These are phyloP conservation scores for Echium plantagineum DNA, from an alignment of 257 asterid species.

Conservation along the genomic window DNA sequence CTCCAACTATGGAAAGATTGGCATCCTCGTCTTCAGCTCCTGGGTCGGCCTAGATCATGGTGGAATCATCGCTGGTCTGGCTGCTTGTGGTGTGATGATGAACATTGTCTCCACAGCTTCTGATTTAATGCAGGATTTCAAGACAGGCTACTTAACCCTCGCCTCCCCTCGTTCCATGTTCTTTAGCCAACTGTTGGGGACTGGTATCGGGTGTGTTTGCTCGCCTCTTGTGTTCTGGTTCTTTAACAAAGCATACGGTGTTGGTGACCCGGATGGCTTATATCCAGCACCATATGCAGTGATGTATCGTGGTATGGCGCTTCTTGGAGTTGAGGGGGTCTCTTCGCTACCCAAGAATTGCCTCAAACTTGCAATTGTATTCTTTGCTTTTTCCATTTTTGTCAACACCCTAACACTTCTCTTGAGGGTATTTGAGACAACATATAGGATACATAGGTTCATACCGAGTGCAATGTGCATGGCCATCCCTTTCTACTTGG, in stretches of 20 bases:
- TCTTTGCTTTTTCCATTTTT: conserved; percentile 24
- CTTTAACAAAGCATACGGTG: conserved; percentile 36
- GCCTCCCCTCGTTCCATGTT: conserved; percentile 68
- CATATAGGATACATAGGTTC: conserved; percentile 30
- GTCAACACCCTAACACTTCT: conserved; percentile 15
- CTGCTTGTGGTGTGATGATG: conserved; percentile 63
- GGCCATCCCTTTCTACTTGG: conserved; percentile 70
- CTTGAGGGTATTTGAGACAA: conserved; percentile 31
- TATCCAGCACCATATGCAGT: conserved; percentile 49
- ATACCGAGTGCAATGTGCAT: conserved; percentile 75
- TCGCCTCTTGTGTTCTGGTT: conserved; percentile 60
- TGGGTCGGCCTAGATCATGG: conserved; percentile 54
- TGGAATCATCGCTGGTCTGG: conserved; percentile 59
- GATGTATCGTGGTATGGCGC: conserved; percentile 50
- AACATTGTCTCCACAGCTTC: conserved; percentile 59
- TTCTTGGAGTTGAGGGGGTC: conserved; percentile 53
- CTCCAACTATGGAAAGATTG: conserved; percentile 58
- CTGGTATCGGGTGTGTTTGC: conserved; percentile 42
- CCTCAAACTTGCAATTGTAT: conserved; percentile 25
- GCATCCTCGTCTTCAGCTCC: conserved; percentile 46
- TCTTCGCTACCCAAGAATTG: conserved; percentile 52
- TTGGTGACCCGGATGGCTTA: conserved; percentile 36
- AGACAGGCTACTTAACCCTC: conserved; percentile 51
- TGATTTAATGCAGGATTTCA: conserved; percentile 61
- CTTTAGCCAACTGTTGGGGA: conserved; percentile 44